Percentiles rank a stretch among this genome's conserved stretches.
phyloP scores from a whole-genome alignment of 2,329 filamentous ascomycete genomes.

The Phialocephala sp. region DNA sequence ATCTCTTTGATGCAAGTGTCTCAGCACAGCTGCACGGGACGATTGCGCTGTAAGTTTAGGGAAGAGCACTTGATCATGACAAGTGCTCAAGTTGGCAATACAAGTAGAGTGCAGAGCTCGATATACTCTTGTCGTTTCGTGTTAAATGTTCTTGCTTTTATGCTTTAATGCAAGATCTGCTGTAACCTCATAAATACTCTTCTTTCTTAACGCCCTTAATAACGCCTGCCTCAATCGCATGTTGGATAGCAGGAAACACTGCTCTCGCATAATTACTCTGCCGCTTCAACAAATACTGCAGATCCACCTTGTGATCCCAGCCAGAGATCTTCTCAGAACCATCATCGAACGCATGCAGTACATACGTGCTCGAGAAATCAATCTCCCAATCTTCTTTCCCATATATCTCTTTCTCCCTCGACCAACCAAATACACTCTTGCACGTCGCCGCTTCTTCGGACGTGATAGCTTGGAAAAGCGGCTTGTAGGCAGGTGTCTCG shows the following conservation, averaged over 20 bases:
- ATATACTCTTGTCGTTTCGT: too few species aligned
- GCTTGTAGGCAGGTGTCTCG: background rate
- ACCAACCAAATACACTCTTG: conserved; percentile 12
- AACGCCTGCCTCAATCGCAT: conserved; percentile 24
- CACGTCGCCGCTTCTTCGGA: background rate
- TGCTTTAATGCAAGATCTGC: too few species aligned
- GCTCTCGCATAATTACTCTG: conserved; percentile 32
- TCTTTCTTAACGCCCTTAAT: too few species aligned
- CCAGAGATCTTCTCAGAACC: conserved; percentile 21
- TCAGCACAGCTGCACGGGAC: too few species aligned
- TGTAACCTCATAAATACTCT: too few species aligned
- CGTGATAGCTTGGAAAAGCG: background rate
- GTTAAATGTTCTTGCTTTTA: too few species aligned
- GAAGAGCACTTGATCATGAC: too few species aligned
- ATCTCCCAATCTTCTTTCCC: conserved; percentile 33
- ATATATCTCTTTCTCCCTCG: conserved; percentile 19
- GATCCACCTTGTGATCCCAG: conserved; percentile 31
- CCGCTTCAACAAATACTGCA: conserved; percentile 34
- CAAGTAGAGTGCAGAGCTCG: too few species aligned
- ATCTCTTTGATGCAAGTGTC: too few species aligned
- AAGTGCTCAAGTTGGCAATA: too few species aligned
- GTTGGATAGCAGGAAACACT: conserved; percentile 30
- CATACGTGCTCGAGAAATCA: conserved; percentile 39
- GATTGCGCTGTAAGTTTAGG: too few species aligned
- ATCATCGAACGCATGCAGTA: conserved; percentile 37